Evolutionary conservation across 106 monocot species (phyloP), one percentile per base, ranked within the genome.

Genomic region (Vanilla planifolia): DNA sequence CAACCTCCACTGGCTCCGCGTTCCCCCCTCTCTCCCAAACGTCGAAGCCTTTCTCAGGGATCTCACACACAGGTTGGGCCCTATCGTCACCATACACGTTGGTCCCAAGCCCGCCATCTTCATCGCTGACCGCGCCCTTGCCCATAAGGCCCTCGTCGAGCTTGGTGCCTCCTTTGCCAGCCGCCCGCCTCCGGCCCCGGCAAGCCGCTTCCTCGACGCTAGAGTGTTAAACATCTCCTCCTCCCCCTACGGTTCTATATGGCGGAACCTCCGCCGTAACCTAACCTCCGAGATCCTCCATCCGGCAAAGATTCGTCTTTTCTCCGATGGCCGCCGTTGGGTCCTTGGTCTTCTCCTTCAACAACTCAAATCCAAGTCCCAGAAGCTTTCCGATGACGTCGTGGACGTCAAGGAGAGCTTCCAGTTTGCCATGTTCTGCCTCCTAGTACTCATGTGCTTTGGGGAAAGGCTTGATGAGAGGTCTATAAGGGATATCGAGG

Each of bases 361-460:
- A 23, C 43, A 55, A 10, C 67, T 69, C 45, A 8, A 47, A 8
- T 26, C 23, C 51, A 8, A 52, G 36, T 51, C 63, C 2, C 41
- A 13, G 43, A 6, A 16, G 2, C 56, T 46, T 3, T 29, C 22
- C 1, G 62, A 67, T 5, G 65, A 69, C 19, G 32, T 20, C 19
- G 69, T 69, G 1, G 61, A 24, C 6, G 62, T 34, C 19, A 65
- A 73, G 33, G 66, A 80, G 68, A 66, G 50, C 51, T 66, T 80
- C 43, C 79, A 57, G 39, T 73, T 61, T 33, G 64, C 85, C 52
- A 80, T 85, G 76, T 80, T 85, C 59, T 69, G 51, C 55, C 28
- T 85, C 28, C 69, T 85, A 8, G 59, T 75, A 0, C 42, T 76
- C 28, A 85, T 85, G 79, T 80, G 79, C 67, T 85, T 73, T 50